Evolutionary conservation across 257 asterid genomes (phyloP), one percentile per base, ranked within the genome.

Genomic region (Knoxia roxburghii): DNA sequence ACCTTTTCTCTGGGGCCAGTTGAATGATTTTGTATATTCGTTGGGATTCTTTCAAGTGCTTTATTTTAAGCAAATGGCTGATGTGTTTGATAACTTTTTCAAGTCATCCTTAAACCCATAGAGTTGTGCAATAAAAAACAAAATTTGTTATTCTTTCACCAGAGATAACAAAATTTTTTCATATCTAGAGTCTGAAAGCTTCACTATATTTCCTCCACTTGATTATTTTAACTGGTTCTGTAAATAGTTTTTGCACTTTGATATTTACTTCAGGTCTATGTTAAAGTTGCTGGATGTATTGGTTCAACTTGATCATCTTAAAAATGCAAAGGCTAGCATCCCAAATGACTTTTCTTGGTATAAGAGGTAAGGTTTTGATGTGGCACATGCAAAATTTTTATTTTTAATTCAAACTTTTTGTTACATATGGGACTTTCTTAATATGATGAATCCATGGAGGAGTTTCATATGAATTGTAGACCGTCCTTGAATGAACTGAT

Each of bases 341-440:
- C 97, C 96, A 68, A 94, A 94, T 83, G 99, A 94, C 78, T 94
- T 94, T 64, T 90, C 97, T 79, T 94, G 99, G 99, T 94, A 94
- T 82, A 94, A 94, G 78, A 93, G 99, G 99, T 89, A 88, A 75
- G 77, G 21, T 37, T 56, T 12, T 24, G 26, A 68, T 11, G 3
- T 61, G 24, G 40, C 24, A 17, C 2, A 14, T 49, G 39, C 20
- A 24, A 11, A 17, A 46, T 7, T 11, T 50, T 6, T 20, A 32
- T 46, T 39, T 7, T 20, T 26, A 15, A n/a, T 37, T 35, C 56
- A 0, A 13, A 13, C 21, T 15, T 27, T 63, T 26, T 46, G 41
- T 18, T 46, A 20, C 15, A 9, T 46, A 6, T 20, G 58, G 46
- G 12, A 65, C 55, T 65, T 48, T 30, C 20, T 65, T 30, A n/a